Conservation (phyloP, 208 protist species). For the Naegleria lovaniensis region DNA sequence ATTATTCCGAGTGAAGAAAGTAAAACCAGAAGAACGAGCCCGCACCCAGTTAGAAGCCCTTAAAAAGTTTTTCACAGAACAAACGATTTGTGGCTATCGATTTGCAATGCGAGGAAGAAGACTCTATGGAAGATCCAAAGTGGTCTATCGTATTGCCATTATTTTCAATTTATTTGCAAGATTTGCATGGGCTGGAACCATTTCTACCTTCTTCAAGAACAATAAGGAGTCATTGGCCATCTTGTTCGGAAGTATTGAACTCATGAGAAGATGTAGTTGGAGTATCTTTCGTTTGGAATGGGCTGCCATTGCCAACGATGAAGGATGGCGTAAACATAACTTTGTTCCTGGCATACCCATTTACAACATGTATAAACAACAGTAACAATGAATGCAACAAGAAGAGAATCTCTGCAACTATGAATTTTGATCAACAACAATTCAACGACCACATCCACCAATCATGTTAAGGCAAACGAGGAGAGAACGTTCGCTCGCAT, state of each 20-base stretch:
- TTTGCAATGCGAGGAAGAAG: neutral
- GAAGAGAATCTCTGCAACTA: too few species aligned
- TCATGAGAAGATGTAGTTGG: constrained; percentile 21
- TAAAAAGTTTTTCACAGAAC: neutral
- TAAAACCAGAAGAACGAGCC: neutral
- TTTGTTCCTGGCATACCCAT: too few species aligned
- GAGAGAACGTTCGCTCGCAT: too few species aligned
- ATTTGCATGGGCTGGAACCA: constrained; percentile 27
- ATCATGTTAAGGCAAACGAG: too few species aligned
- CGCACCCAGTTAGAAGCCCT: neutral
- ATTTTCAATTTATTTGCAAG: constrained; percentile 8
- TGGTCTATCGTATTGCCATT: neutral
- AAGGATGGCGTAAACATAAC: neutral
- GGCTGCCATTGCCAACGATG: neutral
- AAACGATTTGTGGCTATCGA: neutral
- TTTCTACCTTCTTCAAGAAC: neutral
- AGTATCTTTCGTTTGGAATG: constrained; percentile 9
- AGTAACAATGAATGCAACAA: too few species aligned
- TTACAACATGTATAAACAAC: too few species aligned
- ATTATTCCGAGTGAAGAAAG: neutral
- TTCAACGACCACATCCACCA: too few species aligned
- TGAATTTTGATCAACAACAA: too few species aligned
- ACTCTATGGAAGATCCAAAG: neutral
- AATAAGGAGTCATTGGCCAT: constrained; percentile 5
- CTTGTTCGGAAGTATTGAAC: constrained; percentile 7